Percentiles rank a stretch among this genome's conserved stretches.
These are phyloP conservation scores for Dalbergia oliveri DNA, from an alignment of 306 rosid species.

Conservation along the genomic window DNA sequence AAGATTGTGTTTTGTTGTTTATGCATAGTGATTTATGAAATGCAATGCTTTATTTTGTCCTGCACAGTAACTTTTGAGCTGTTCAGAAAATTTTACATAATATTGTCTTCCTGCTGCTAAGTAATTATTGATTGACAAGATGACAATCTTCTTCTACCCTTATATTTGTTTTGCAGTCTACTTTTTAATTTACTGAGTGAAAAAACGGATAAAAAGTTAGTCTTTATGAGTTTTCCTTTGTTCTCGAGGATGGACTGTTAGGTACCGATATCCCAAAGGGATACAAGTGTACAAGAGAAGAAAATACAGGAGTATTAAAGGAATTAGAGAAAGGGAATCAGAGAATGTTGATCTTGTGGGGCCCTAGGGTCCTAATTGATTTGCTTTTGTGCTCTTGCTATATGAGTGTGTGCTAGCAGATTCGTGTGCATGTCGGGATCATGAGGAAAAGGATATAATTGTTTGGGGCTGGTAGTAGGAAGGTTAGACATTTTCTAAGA, in stretches of 20 bases:
- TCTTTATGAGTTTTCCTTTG: slow-evolving; percentile 21
- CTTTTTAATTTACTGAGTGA: background rate
- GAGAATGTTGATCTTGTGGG: no score
- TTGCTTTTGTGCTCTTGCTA: no score
- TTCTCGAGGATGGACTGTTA: background rate
- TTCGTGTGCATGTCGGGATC: no score
- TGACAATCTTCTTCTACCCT: background rate
- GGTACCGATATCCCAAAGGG: no score
- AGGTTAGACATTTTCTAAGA: no score
- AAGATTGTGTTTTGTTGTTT: background rate
- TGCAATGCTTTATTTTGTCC: slow-evolving; percentile 21
- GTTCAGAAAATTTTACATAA: background rate
- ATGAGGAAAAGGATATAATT: no score
- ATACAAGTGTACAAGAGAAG: no score
- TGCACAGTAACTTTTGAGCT: background rate
- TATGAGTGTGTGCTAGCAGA: no score
- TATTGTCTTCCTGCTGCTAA: background rate
- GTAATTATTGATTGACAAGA: background rate
- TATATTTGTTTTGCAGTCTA: slow-evolving; percentile 9
- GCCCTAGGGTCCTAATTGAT: no score
- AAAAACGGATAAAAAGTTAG: background rate
- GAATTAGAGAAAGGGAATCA: no score
- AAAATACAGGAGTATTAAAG: no score
- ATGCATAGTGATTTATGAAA: background rate
- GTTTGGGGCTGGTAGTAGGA: no score